A percentile compares a stretch with the other conserved stretches of the same genome.
phyloP scores from a whole-genome alignment of 768 basidiomycete genomes.

The Kwoniella sp. region DNA sequence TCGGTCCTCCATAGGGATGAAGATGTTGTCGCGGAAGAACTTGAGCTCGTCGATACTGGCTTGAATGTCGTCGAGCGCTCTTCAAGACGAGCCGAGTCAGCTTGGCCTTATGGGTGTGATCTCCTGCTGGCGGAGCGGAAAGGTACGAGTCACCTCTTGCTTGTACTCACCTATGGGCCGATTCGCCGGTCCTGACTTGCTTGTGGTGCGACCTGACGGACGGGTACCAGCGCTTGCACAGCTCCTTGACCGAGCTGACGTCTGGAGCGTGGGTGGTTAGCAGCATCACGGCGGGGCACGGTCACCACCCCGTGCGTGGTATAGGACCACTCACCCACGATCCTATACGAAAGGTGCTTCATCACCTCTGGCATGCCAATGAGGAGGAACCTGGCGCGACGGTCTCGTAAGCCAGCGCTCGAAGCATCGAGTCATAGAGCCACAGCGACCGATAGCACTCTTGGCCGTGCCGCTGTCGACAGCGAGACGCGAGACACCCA shows the following conservation, averaged over 20 bases:
- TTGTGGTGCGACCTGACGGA: slow-evolving; percentile 21
- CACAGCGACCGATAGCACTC: too few species aligned
- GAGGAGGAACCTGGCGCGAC: slow-evolving; percentile 50
- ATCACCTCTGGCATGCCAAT: slow-evolving; percentile 76
- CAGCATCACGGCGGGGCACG: neutral
- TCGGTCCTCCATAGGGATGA: slow-evolving; percentile 52
- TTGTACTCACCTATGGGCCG: slow-evolving; percentile 32
- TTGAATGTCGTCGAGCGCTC: slow-evolving; percentile 76
- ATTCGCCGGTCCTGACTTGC: slow-evolving; percentile 22
- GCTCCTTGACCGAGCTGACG: slow-evolving; percentile 49
- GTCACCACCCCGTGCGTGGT: too few species aligned
- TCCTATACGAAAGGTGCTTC: slow-evolving; percentile 55
- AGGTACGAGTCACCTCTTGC: too few species aligned
- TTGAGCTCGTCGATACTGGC: slow-evolving; percentile 71
- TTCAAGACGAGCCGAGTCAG: too few species aligned
- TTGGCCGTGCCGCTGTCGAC: too few species aligned
- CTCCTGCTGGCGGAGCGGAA: too few species aligned
- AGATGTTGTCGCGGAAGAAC: slow-evolving; percentile 75
- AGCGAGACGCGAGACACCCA: slow-evolving; percentile 6
- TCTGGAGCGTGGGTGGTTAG: slow-evolving; percentile 15
- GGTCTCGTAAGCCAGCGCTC: too few species aligned
- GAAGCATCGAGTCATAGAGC: slow-evolving; percentile 1
- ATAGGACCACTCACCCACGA: slow-evolving; percentile 49
- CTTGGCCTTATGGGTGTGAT: too few species aligned
- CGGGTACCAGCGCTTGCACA: slow-evolving; percentile 50